Percentiles rank a stretch among this genome's conserved stretches.
Conservation (phyloP, 169 alveolate species). For the Cryptosporidium meleagridis region DNA sequence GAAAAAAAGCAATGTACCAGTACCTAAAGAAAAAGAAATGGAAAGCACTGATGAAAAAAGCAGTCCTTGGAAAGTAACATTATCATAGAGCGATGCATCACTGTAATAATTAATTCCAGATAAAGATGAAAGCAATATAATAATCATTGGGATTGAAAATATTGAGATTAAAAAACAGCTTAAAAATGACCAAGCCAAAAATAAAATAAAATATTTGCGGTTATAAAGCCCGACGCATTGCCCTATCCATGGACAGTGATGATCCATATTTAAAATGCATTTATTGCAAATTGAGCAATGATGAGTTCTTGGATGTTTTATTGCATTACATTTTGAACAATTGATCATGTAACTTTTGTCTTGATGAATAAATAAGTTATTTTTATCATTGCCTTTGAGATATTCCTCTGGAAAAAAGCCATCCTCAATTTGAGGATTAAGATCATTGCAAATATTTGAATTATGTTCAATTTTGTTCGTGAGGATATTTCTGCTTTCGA, state of each 20-base stretch:
- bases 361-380: neutral
- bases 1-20: constrained; percentile 52
- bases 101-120: neutral
- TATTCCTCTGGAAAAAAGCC: neutral
- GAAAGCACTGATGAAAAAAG: constrained; percentile 48
- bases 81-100: constrained; percentile 12
- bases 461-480: neutral
- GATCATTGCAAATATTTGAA: neutral
- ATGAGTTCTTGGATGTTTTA: constrained; percentile 85
- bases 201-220: constrained; percentile 85
- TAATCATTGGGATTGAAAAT: constrained; percentile 41
- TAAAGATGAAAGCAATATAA: constrained; percentile 10
- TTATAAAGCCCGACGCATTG: constrained; percentile 91
- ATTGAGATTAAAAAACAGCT: constrained; percentile 45
- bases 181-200: constrained; percentile 76
- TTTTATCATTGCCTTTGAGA: neutral
- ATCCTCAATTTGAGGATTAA: neutral
- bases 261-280: constrained; percentile 91
- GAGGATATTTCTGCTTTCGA: neutral
- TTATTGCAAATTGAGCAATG: constrained; percentile 90
- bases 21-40: constrained; percentile 56
- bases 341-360: neutral
- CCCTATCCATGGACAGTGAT: constrained; percentile 92
- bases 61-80: constrained; percentile 37
- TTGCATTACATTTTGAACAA: constrained; percentile 49